Percentiles rank a stretch among this genome's conserved stretches.
Evolutionary conservation across 495 filamentous ascomycete genomes (phyloP).

Genomic region (Glutinoglossum americanum): DNA sequence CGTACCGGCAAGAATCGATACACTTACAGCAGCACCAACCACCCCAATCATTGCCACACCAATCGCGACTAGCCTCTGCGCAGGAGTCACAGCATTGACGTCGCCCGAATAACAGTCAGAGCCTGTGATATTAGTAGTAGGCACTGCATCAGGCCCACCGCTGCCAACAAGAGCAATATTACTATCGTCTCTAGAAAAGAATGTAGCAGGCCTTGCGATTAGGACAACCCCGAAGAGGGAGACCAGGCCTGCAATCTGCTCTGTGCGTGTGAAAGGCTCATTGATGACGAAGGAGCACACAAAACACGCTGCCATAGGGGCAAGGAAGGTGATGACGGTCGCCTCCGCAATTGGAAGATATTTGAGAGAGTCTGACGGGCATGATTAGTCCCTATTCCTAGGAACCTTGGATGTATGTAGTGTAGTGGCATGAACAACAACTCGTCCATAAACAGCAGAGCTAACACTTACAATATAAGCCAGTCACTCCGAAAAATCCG

Average conservation of each 20-base stretch:
- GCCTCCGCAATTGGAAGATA: constrained; percentile 83
- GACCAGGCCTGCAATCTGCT: constrained; percentile 54
- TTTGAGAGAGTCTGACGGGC: constrained; percentile 41
- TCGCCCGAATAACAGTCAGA: constrained; percentile 9
- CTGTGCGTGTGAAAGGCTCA: constrained; percentile 58
- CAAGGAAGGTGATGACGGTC: constrained; percentile 79
- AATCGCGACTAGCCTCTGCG: constrained; percentile 53
- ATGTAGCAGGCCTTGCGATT: constrained; percentile 53
- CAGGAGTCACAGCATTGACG: constrained; percentile 26
- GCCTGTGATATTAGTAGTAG: constrained; percentile 10
- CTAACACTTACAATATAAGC: constrained; percentile 38
- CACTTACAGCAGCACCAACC: constrained; percentile 35
- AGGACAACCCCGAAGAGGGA: constrained; percentile 65
- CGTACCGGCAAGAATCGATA: not conserved
- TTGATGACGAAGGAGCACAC: constrained; percentile 53
- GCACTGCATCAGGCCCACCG: constrained; percentile 17
- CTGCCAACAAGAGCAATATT: constrained; percentile 5
- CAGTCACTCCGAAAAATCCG: constrained; percentile 76
- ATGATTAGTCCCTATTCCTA: not conserved
- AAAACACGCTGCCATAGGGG: constrained; percentile 64
- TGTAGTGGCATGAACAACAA: not conserved
- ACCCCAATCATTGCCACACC: constrained; percentile 59
- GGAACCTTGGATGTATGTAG: not conserved
- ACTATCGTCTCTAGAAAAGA: constrained; percentile 15
- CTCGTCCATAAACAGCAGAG: not conserved